Conservation (phyloP, 2,329 filamentous ascomycete species). For the Phyllosticta citrichinensis region DNA sequence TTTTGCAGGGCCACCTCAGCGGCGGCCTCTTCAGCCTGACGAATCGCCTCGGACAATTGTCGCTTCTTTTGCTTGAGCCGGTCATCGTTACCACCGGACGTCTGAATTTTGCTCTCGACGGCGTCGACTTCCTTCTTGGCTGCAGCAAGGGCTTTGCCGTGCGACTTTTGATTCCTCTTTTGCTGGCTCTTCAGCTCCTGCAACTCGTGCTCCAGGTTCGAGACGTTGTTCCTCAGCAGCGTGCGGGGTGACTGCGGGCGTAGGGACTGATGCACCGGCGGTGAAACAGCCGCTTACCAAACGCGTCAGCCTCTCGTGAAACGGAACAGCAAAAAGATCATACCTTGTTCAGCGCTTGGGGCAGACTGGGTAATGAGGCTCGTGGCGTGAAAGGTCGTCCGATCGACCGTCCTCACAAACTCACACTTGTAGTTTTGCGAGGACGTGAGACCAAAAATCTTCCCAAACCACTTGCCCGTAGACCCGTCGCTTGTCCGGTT, state of each 20-base stretch:
- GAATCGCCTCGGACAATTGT: slow-evolving; percentile 65
- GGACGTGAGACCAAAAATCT: slow-evolving; percentile 58
- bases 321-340: neutral
- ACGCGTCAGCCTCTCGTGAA: neutral
- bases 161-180: slow-evolving; percentile 64
- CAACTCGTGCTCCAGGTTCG: slow-evolving; percentile 59
- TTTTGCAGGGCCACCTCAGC: slow-evolving; percentile 48
- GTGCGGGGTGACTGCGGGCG: slow-evolving; percentile 68
- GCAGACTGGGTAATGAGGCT: slow-evolving; percentile 59
- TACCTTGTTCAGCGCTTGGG: slow-evolving; percentile 49
- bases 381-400: slow-evolving; percentile 58
- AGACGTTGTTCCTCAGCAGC: slow-evolving; percentile 67
- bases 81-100: slow-evolving; percentile 62
- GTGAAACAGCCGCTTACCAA: slow-evolving; percentile 22
- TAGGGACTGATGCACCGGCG: slow-evolving; percentile 50
- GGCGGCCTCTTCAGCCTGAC: slow-evolving; percentile 56
- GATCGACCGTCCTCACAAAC: slow-evolving; percentile 59
- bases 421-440: slow-evolving; percentile 70
- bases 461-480: slow-evolving; percentile 55
- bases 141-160: slow-evolving; percentile 57
- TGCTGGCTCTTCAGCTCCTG: slow-evolving; percentile 58
- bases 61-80: slow-evolving; percentile 64
- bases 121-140: slow-evolving; percentile 66
- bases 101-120: slow-evolving; percentile 54
- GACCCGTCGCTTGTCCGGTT: slow-evolving; percentile 34